Evolutionary conservation across 495 filamentous ascomycete species (phyloP), one percentile per base, ranked within the genome.

Genomic region (Xylaria castorea): DNA sequence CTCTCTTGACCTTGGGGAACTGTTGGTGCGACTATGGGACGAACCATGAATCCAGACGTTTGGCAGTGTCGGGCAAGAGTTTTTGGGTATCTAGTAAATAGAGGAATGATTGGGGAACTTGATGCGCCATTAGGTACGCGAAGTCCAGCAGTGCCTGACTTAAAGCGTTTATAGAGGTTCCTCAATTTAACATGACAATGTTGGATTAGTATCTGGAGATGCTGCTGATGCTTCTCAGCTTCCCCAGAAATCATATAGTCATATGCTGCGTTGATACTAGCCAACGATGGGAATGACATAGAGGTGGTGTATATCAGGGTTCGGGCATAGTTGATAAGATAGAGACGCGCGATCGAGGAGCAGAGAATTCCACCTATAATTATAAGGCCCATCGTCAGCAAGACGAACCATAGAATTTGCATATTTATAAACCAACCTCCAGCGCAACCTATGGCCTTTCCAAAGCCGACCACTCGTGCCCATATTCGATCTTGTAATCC

Each of bases 391-490:
- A 14, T 27, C 0, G 67, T 70, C 20, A 48, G 53, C 27, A 51
- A 62, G 9, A 2, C 2, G 5, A 22, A 16, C 1, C 66, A 20
- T 32, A 34, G 14, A 0, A 46, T 4, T 40, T 11, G 55, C 25
- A 7, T 18, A 34, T 30, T 32, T 34, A n/a, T 66, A 68, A 30
- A 81, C 85, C 72, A 83, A 93, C 91, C 92, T 79, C 93, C 93
- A 60, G 90, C 86, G 72, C 90, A 91, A 20, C 87, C 90, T 71
- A 95, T 78, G 3, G 91, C 90, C 76, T 95, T 96, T 5, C 93
- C 92, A 83, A 93, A 94, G 0, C 91, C 93, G 78, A 94, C 87
- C 16, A 94, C 83, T 30, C 93, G 79, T 5, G 92, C 88, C 82
- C 91, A 91, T 50, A 94, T 85, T 30, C 84, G 81, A 14, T 89